Evolutionary conservation across 148 eudicot species (phyloP).

Genomic region (Camellia sinensis): DNA sequence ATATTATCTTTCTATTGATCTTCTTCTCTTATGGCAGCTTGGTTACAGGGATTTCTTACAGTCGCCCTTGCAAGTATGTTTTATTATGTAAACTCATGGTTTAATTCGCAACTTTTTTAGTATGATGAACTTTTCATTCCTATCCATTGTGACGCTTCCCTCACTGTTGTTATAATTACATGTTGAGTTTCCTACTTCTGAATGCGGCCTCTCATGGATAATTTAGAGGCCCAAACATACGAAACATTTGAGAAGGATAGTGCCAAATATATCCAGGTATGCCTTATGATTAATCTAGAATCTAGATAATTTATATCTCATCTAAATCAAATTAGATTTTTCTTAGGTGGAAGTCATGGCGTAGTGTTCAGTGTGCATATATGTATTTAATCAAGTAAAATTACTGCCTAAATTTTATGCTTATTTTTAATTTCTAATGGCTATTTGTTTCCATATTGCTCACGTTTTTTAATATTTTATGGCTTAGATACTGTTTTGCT

Average conservation of each 20-base stretch:
- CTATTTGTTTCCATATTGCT: background rate
- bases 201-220: slow-evolving; percentile 98
- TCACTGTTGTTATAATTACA: background rate
- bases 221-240: slow-evolving; percentile 95
- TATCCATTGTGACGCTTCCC: background rate
- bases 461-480: background rate
- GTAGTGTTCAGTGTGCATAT: no score
- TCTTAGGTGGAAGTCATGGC: no score
- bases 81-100: background rate
- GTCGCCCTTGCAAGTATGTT: slow-evolving; percentile 89
- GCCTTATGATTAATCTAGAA: background rate
- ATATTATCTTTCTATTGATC: background rate
- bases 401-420: background rate
- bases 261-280: slow-evolving; percentile 80
- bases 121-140: background rate
- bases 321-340: no score
- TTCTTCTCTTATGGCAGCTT: slow-evolving; percentile 49
- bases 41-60: slow-evolving; percentile 91
- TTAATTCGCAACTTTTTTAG: background rate
- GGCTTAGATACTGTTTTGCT: background rate
- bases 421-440: background rate
- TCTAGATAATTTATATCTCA: no score
- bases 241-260: slow-evolving; percentile 95
- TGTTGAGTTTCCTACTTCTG: slow-evolving; percentile 14
- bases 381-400: no score